These are phyloP conservation scores for Kwoniella botswanensis DNA, from an alignment of 768 basidiomycete genomes.

Conservation along the genomic window DNA sequence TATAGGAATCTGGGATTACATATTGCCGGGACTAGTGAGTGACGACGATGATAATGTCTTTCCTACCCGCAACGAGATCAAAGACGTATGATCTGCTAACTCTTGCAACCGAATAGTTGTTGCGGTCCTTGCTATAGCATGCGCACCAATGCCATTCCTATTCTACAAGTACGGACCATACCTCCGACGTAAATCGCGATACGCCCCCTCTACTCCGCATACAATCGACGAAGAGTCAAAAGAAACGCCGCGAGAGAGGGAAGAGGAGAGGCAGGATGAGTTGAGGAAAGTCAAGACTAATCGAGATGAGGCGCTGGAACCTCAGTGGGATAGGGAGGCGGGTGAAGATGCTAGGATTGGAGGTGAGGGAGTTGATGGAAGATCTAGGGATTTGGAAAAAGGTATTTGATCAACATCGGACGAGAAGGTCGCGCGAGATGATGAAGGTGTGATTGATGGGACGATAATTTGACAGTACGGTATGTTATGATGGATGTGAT, in stretches of 20 bases:
- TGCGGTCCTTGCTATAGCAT: conserved; percentile 28
- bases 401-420: neutral
- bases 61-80: no score
- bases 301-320: conserved; percentile 21
- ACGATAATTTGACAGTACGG: no score
- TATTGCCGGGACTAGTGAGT: conserved; percentile 35
- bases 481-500: no score
- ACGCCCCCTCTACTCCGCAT: conserved; percentile 23
- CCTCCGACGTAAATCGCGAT: conserved; percentile 59
- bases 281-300: conserved; percentile 14
- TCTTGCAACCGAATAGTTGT: conserved; percentile 11
- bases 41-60: no score
- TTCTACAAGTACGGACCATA: conserved; percentile 70
- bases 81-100: no score
- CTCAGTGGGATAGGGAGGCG: conserved; percentile 18
- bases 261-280: conserved; percentile 9
- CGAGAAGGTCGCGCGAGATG: no score
- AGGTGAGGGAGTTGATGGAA: neutral
- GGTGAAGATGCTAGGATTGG: conserved; percentile 16
- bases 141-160: conserved; percentile 63
- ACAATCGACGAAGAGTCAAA: neutral
- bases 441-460: neutral
- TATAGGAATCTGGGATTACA: conserved; percentile 35
- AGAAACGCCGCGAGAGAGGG: neutral
- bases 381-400: conserved; percentile 6